These are phyloP conservation scores for Zygnema circumcarinatum DNA, from an alignment of 139 green algal species.

Conservation along the genomic window DNA sequence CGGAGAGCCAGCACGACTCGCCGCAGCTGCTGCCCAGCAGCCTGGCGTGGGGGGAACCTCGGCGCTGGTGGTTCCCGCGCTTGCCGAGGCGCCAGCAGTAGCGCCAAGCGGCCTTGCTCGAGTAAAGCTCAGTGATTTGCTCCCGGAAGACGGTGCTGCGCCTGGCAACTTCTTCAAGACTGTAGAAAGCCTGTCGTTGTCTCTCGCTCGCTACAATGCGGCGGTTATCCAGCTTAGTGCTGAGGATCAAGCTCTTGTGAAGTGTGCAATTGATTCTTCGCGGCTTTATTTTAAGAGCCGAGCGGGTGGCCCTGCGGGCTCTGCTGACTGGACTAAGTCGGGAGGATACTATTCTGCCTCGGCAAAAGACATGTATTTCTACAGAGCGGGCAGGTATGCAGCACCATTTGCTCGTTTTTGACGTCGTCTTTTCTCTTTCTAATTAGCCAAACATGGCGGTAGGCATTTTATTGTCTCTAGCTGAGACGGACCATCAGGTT, in stretches of 20 bases:
- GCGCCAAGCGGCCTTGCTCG: neutral
- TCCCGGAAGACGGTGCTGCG: conserved; percentile 14
- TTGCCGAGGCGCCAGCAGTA: neutral
- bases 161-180: conserved; percentile 11
- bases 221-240: conserved; percentile 10
- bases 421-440: neutral
- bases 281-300: conserved; percentile 22
- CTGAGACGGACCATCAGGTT: neutral
- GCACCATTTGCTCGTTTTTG: neutral
- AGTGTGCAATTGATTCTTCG: conserved; percentile 26
- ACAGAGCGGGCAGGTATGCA: conserved; percentile 36
- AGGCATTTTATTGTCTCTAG: neutral
- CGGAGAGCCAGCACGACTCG: neutral
- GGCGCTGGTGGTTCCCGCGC: neutral
- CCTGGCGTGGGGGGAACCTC: neutral
- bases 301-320: neutral
- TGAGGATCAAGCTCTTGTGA: conserved; percentile 22
- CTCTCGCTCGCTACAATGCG: conserved; percentile 18
- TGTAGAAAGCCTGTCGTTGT: conserved; percentile 25
- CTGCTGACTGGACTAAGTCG: conserved; percentile 15
- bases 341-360: conserved; percentile 28
- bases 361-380: conserved; percentile 49
- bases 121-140: conserved; percentile 10
- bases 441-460: neutral
- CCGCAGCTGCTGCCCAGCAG: neutral